Evolutionary conservation across 495 filamentous ascomycete species (phyloP), one percentile per base, ranked within the genome.

Genomic region (Neurospora discreta): DNA sequence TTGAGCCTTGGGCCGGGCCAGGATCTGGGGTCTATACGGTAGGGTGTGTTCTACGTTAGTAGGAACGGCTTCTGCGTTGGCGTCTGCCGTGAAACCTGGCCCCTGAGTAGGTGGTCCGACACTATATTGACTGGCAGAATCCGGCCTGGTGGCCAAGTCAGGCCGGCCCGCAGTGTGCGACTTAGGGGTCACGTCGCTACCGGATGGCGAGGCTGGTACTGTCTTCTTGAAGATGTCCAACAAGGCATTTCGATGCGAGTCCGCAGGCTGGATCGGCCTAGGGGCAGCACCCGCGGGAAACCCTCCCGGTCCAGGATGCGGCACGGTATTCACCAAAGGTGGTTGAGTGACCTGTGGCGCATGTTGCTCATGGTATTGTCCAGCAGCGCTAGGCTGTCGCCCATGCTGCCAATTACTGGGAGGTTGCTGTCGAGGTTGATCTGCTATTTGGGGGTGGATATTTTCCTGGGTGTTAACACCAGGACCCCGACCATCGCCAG

Each of bases 181-280:
- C 15, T 65, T 65, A 18, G 52, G 52, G 6, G 52, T 16, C 11
- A 76, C 70, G 11, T 78, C 78, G 70, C 78, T 75, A 40, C 76
- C 73, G 20, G 73, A 33, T 1, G 79, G 75, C 20, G 75, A 77
- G 30, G 74, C 20, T 5, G 75, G 75, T n/a, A 69, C 75, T 36
- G 74, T n/a, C 42, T 78, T 82, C 73, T 85, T 87, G 77, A 87
- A 86, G 72, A 87, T 82, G 69, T 81, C 81, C 33, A 87, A 76
- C 52, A 87, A 74, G 3, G 80, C 76, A 11, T 79, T 81, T 39
- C 82, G 80, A 70, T 87, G 85, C 38, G 80, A 75, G 26, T 86
- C 85, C 15, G 80, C 80, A 10, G 81, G 77, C 6, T 79, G 79
- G 7, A 60, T 68, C 18, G 78, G 76, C 39, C 77, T 77, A 18